phyloP scores from a whole-genome alignment of 371 early-diverging fungal genomes.

The Entomophthora muscae region DNA sequence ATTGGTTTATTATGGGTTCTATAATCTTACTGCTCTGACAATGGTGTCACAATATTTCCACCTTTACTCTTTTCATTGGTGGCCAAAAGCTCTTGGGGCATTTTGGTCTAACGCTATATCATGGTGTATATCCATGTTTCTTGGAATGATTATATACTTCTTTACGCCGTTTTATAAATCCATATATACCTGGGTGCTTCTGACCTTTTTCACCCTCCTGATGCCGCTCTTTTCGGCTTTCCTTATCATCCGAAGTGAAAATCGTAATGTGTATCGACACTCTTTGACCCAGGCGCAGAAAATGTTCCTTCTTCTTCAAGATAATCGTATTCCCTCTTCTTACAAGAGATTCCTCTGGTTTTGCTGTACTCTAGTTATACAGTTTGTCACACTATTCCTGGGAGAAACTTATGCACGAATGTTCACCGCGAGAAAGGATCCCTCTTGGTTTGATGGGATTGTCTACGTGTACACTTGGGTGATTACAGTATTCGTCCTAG shows the following conservation, averaged over 20 bases:
- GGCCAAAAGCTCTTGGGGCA: constrained; percentile 42
- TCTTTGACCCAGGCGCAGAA: constrained; percentile 23
- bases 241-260: constrained; percentile 29
- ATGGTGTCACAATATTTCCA: constrained; percentile 53
- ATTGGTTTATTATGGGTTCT: constrained; percentile 53
- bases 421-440: constrained; percentile 32
- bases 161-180: constrained; percentile 23
- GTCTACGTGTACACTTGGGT: constrained; percentile 57
- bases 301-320: constrained; percentile 21
- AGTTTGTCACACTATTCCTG: constrained; percentile 39
- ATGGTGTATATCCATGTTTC: constrained; percentile 36
- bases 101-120: constrained; percentile 33
- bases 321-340: constrained; percentile 40
- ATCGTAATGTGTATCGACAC: constrained; percentile 23
- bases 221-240: constrained; percentile 45
- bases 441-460: constrained; percentile 33
- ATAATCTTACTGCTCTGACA: constrained; percentile 45
- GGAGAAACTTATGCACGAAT: constrained; percentile 46
- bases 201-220: constrained; percentile 48
- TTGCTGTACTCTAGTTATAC: constrained; percentile 35
- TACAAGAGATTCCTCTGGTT: constrained; percentile 59
- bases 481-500: constrained; percentile 39
- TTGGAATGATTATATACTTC: constrained; percentile 33
- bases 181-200: constrained; percentile 40
- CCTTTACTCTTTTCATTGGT: constrained; percentile 60